Evolutionary conservation across 805 yeast genomes (phyloP).

Genomic region (Spathaspora girioi): DNA sequence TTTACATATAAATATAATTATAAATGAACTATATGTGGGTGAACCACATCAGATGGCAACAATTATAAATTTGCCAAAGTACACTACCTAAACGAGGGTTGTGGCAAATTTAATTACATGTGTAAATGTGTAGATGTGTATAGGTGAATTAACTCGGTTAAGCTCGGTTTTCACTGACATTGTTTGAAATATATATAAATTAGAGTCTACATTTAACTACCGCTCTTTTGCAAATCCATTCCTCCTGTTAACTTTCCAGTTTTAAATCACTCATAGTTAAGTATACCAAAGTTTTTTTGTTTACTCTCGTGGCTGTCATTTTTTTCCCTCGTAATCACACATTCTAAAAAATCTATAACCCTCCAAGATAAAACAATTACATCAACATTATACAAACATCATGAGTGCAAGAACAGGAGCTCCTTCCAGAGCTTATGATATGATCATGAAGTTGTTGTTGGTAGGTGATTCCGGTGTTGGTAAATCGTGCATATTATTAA

Average conservation of each 20-base stretch:
- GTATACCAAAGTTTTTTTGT: not conserved
- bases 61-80: not conserved
- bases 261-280: not conserved
- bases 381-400: not conserved
- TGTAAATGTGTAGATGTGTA: not conserved
- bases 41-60: not conserved
- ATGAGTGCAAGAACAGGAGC: constrained; percentile 53
- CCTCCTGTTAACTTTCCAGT: not conserved
- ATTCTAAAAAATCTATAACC: not conserved
- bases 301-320: not conserved
- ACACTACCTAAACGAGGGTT: not conserved
- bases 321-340: not conserved
- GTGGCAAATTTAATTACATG: not conserved
- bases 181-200: not conserved
- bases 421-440: constrained; percentile 74
- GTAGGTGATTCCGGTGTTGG: constrained; percentile 94
- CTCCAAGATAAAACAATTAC: not conserved
- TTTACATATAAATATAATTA: not conserved
- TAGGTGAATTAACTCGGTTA: not conserved
- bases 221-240: not conserved
- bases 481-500: constrained; percentile 81
- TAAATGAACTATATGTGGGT: not conserved
- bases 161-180: not conserved
- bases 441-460: constrained; percentile 85
- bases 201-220: not conserved